Conservation (phyloP, 805 yeast genomes). For the Ogataea dorogensis region DNA sequence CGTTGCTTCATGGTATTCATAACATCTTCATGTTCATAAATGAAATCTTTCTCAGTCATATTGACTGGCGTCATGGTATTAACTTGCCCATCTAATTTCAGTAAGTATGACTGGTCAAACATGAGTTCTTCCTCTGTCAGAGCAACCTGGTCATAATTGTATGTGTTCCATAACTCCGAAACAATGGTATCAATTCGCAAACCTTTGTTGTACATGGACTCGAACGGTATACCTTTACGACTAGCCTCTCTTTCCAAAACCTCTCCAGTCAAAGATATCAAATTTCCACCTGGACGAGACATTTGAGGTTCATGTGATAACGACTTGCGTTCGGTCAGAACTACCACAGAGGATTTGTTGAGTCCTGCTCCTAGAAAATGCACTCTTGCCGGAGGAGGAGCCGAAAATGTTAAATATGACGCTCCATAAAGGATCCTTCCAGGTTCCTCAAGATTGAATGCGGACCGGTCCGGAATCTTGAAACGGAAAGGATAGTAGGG, state of each 20-base stretch:
- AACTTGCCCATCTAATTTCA: slow-evolving; percentile 14
- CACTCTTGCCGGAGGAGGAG: slow-evolving; percentile 32
- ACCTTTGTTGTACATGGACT: slow-evolving; percentile 23
- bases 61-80: slow-evolving; percentile 12
- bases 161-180: slow-evolving; percentile 5
- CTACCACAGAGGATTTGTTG: slow-evolving; percentile 24
- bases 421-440: slow-evolving; percentile 33
- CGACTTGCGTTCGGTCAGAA: slow-evolving; percentile 23
- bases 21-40: slow-evolving; percentile 23
- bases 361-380: slow-evolving; percentile 33
- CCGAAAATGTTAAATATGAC: slow-evolving; percentile 28
- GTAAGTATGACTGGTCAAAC: slow-evolving; percentile 21
- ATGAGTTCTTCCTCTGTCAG: slow-evolving; percentile 19
- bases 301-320: slow-evolving; percentile 11
- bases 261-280: slow-evolving; percentile 15
- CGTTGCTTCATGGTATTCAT: slow-evolving; percentile 18
- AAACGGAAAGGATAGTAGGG: slow-evolving; percentile 22
- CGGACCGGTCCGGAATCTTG: slow-evolving; percentile 22
- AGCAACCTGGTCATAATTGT: slow-evolving; percentile 16
- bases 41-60: slow-evolving; percentile 25
- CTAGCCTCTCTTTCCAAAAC: slow-evolving; percentile 20
- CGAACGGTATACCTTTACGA: slow-evolving; percentile 4
- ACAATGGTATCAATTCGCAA: slow-evolving; percentile 15
- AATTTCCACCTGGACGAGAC: slow-evolving; percentile 11
- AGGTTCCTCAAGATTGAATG: slow-evolving; percentile 12